Evolutionary conservation across 805 yeast species (phyloP).

Genomic region (Saturnispora sanitii): DNA sequence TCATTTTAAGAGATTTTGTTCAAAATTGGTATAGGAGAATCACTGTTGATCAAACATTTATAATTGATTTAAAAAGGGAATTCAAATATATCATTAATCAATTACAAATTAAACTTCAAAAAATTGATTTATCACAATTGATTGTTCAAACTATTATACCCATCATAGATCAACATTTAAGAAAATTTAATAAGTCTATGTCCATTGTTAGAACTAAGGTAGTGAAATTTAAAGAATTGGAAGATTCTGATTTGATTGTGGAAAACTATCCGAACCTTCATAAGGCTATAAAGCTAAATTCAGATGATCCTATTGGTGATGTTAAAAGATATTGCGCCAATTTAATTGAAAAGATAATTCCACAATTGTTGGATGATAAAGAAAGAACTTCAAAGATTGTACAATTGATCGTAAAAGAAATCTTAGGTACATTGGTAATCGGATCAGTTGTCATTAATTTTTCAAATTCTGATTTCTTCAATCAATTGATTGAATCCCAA

Average conservation of each 20-base stretch:
- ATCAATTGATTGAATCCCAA: constrained; percentile 47
- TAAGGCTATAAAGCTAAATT: constrained; percentile 37
- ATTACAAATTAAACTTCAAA: constrained; percentile 33
- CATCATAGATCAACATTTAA: constrained; percentile 52
- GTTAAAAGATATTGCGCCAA: constrained; percentile 42
- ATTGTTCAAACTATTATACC: constrained; percentile 55
- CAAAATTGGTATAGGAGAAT: constrained; percentile 46
- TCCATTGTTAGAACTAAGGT: constrained; percentile 26
- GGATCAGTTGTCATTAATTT: constrained; percentile 41
- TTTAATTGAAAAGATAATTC: constrained; percentile 35
- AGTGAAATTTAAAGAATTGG: constrained; percentile 18
- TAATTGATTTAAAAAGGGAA: constrained; percentile 35
- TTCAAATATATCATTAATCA: constrained; percentile 32
- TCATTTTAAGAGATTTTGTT: constrained; percentile 44
- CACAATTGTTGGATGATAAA: constrained; percentile 36
- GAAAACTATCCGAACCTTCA: constrained; percentile 45
- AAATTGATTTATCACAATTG: constrained; percentile 45
- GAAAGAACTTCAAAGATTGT: constrained; percentile 44
- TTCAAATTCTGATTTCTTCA: constrained; percentile 70
- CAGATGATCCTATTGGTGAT: constrained; percentile 28
- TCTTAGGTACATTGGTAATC: constrained; percentile 49
- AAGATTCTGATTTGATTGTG: constrained; percentile 33
- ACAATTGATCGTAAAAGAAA: constrained; percentile 45
- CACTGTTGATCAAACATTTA: constrained; percentile 30
- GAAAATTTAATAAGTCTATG: constrained; percentile 36